These are phyloP conservation scores for Jaenimonas drosophilae DNA, from an alignment of 208 protist species.

Conservation along the genomic window DNA sequence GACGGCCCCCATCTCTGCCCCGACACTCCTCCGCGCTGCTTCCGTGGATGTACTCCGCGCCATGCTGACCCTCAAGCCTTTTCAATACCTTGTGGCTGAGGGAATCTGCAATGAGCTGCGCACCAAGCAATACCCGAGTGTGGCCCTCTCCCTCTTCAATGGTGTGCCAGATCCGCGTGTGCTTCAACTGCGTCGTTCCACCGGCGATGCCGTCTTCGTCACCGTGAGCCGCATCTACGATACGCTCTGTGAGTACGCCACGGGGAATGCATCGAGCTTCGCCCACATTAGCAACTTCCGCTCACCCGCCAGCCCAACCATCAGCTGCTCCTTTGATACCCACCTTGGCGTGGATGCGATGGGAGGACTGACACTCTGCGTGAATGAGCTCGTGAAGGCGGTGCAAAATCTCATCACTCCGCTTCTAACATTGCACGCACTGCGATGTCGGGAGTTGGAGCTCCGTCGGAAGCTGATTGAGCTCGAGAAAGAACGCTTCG, in stretches of 20 bases:
- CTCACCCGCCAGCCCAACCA: constrained; percentile 37
- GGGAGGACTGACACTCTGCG: constrained; percentile 45
- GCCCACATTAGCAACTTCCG: constrained; percentile 80
- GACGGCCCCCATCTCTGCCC: constrained; percentile 66
- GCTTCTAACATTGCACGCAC: constrained; percentile 62
- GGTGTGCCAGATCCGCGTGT: constrained; percentile 69
- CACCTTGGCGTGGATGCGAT: constrained; percentile 23
- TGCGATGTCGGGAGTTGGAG: constrained; percentile 45
- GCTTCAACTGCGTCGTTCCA: constrained; percentile 52
- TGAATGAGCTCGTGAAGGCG: constrained; percentile 53
- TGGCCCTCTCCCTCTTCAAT: constrained; percentile 76
- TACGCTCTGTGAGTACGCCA: constrained; percentile 60
- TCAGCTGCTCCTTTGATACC: constrained; percentile 45
- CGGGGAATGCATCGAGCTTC: constrained; percentile 54
- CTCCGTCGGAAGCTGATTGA: constrained; percentile 47
- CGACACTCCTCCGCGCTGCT: constrained; percentile 58
- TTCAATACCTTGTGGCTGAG: constrained; percentile 58
- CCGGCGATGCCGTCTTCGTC: constrained; percentile 41
- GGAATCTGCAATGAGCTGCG: constrained; percentile 65
- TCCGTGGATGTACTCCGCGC: constrained; percentile 81
- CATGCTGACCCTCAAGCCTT: constrained; percentile 79
- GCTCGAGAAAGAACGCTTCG: constrained; percentile 75
- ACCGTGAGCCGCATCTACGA: constrained; percentile 59
- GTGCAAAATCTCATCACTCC: constrained; percentile 43
- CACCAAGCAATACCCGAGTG: constrained; percentile 38